Percentiles rank a stretch among this genome's conserved stretches.
Evolutionary conservation across 148 eudicot genomes (phyloP).

Genomic region (Simmondsia chinensis): DNA sequence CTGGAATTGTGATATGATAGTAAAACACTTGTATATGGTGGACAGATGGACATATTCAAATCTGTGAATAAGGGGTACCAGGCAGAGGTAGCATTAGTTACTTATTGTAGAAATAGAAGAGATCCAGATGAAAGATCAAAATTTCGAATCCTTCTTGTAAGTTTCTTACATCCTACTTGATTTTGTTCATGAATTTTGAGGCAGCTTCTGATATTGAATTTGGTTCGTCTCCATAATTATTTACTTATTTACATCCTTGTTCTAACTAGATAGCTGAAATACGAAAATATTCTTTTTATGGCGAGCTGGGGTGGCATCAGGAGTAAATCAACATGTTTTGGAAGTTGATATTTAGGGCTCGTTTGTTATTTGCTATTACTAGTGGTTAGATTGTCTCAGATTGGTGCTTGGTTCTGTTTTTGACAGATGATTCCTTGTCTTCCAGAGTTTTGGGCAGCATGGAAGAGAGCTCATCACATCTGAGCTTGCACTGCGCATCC

Average conservation of each 20-base stretch:
- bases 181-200: not conserved
- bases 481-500: conserved; percentile 83
- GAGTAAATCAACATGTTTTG: not conserved
- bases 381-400: conserved; percentile 57
- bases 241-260: too few species aligned
- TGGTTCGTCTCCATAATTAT: not conserved
- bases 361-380: conserved; percentile 8
- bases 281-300: not conserved
- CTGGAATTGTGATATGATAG: not conserved
- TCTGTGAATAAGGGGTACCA: conserved; percentile 64
- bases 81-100: conserved; percentile 65
- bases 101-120: conserved; percentile 56
- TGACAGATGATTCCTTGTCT: conserved; percentile 99
- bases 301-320: conserved; percentile 1
- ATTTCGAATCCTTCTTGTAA: conserved; percentile 86
- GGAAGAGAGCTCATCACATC: conserved; percentile 94
- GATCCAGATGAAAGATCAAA: conserved; percentile 54
- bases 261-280: too few species aligned
- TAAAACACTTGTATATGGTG: conserved; percentile 4
- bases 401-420: conserved; percentile 84
- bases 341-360: not conserved
- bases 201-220: not conserved
- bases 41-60: conserved; percentile 66
- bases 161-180: conserved; percentile 11
- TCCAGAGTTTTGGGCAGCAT: conserved; percentile 99